phyloP scores from a whole-genome alignment of 495 filamentous ascomycete species.

The Penicillium coffeae region DNA sequence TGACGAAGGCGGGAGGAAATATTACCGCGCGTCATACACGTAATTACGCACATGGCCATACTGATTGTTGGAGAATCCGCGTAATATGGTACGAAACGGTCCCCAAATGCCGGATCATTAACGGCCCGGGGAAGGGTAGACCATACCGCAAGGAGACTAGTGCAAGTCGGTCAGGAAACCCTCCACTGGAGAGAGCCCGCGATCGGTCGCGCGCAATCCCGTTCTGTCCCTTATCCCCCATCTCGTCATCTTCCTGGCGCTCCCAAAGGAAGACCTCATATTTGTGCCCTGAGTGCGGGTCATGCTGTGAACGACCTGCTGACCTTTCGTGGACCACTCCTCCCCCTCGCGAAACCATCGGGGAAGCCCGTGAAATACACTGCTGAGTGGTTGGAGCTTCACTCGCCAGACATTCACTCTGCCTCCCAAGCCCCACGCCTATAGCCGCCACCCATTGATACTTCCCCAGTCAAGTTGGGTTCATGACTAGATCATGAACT shows the following conservation, averaged over 20 bases:
- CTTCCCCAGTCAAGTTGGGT: constrained; percentile 2
- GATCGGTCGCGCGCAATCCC: constrained; percentile 47
- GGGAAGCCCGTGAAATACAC: constrained; percentile 9
- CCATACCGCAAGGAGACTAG: constrained; percentile 27
- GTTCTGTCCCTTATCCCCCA: constrained; percentile 10
- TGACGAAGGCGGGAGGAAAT: constrained; percentile 30
- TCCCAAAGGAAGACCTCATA: neutral
- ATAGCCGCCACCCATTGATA: neutral
- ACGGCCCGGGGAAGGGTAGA: constrained; percentile 6
- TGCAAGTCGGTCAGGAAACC: constrained; percentile 28
- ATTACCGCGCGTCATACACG: constrained; percentile 4
- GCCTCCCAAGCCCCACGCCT: neutral
- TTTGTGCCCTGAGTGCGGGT: constrained; percentile 4
- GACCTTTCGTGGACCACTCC: constrained; percentile 10
- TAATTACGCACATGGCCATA: neutral
- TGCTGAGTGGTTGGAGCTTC: constrained; percentile 13
- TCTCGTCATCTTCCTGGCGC: constrained; percentile 5
- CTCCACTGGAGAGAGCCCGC: constrained; percentile 41
- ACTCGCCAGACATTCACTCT: constrained; percentile 1
- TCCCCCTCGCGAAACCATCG: neutral
- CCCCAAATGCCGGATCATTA: constrained; percentile 6
- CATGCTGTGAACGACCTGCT: constrained; percentile 25
- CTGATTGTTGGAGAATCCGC: neutral
- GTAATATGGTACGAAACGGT: constrained; percentile 1
- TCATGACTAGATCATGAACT: constrained; percentile 39